Evolutionary conservation across 2,329 filamentous ascomycete species (phyloP).

Genomic region (Sporothrix dimorphospora): DNA sequence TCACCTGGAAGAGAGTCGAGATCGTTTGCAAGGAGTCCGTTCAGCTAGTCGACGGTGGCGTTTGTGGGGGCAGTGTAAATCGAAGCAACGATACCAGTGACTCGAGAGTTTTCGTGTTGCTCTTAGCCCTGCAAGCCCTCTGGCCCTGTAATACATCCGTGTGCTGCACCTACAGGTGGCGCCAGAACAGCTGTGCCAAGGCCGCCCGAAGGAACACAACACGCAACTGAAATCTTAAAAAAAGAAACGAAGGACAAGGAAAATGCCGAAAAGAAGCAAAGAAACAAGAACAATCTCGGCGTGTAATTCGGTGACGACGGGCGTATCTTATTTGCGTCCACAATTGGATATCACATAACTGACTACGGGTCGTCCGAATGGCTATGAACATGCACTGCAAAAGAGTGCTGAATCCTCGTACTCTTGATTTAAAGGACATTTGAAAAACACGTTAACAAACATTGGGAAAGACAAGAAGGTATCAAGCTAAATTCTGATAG

Average conservation of each 20-base stretch:
- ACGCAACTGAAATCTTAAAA: conserved; percentile 1
- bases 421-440: too few relatives aligned
- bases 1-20: not conserved
- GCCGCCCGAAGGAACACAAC: not conserved
- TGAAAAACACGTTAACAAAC: too few relatives aligned
- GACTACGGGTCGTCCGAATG: too few relatives aligned
- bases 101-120: not conserved
- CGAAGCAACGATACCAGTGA: too few relatives aligned
- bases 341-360: not conserved
- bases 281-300: not conserved
- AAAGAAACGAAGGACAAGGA: not conserved
- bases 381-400: too few relatives aligned
- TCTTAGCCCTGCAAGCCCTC: not conserved
- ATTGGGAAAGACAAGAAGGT: too few relatives aligned
- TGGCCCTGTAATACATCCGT: not conserved
- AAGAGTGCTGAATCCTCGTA: not conserved
- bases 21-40: not conserved
- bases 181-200: not conserved
- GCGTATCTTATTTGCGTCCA: not conserved
- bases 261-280: not conserved
- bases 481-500: not conserved
- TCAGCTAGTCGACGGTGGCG: not conserved
- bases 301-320: not conserved
- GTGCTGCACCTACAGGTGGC: not conserved
- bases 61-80: not conserved